Base-by-base conservation (phyloP, 1,284 basidiomycete genomes). In the Microbotryum scabiosae region DNA sequence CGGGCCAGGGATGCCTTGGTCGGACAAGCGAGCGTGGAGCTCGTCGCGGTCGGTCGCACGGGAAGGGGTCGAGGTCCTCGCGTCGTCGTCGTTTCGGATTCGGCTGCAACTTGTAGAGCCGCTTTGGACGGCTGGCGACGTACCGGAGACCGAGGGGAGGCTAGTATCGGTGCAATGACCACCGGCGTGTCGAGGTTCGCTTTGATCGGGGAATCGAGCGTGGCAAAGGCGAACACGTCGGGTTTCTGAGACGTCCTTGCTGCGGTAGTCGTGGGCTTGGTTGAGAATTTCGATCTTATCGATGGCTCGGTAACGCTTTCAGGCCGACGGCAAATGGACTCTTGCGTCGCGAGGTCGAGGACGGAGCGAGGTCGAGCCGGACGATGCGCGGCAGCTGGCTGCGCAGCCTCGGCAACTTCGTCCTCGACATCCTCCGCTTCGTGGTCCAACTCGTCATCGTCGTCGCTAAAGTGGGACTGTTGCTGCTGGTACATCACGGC, bases 191-290 rank as follows among this genome's bases (percentile, higher is more conserved):
- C 48, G 18, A 46, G 21, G 26, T 46, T 52, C 2, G 59, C 61
- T 21, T 67, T 67, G 59, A 67, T 20, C 12, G 66, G 66, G 4
- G 61, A 67, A 2, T 51, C 23, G 0, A 64, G 63, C 4, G 66
- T 65, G 1, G 66, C 66, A 30, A 63, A 67, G 12, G 36, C 63
- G 44, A 65, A 65, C 36, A 36, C 59, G n/a, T 64, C 62, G 14
- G 57, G 9, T 4, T 23, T 41, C 4, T 41, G 36, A 12, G 36
- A 18, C 36, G 36, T 41, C 36, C 36, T 41, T 41, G 36, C 36
- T 10, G 14, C 36, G 36, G 36, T 41, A 41, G 36, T 16, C 14
- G 36, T 18, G 36, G 14, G 36, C 36, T 41, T 41, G 3, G 36
- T 41, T 5, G 36, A 12, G 16, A 12, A 41, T 18, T 12, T 41